phyloP scores from a whole-genome alignment of 148 eudicot genomes.

The Amaranthus cruentus region DNA sequence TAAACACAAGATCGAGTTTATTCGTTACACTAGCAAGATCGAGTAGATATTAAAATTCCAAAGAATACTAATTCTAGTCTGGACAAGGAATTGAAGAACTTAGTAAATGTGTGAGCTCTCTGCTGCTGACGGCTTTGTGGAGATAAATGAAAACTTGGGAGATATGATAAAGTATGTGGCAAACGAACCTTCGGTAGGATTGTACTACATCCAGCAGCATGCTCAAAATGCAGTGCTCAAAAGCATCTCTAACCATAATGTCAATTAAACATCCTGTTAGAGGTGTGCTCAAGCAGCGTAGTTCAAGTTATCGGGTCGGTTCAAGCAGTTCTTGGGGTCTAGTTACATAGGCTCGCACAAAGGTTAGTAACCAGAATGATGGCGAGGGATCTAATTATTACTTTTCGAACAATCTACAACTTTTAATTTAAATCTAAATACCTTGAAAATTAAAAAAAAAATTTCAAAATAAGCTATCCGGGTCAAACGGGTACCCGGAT shows the following conservation, averaged over 20 bases:
- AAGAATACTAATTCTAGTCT: not conserved
- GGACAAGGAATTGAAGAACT: slow-evolving; percentile 7
- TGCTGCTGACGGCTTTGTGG: slow-evolving; percentile 78
- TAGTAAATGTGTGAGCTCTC: slow-evolving; percentile 68
- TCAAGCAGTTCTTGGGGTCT: slow-evolving; percentile 59
- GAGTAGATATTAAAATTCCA: no score
- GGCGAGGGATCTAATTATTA: slow-evolving; percentile 37
- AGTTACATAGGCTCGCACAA: slow-evolving; percentile 41
- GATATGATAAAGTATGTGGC: slow-evolving; percentile 84
- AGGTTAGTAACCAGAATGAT: slow-evolving; percentile 20
- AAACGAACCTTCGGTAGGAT: slow-evolving; percentile 93
- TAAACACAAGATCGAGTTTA: no score
- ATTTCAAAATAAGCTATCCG: no score
- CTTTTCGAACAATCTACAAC: slow-evolving; percentile 49
- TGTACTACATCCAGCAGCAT: slow-evolving; percentile 87
- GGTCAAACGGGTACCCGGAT: no score
- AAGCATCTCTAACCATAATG: slow-evolving; percentile 45
- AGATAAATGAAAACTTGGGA: slow-evolving; percentile 64
- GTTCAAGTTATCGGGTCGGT: slow-evolving; percentile 43
- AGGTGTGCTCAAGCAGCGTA: slow-evolving; percentile 45
- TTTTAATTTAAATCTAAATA: no score
- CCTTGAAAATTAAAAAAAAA: no score
- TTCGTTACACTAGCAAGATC: no score
- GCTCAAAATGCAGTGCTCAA: slow-evolving; percentile 76
- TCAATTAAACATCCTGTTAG: slow-evolving; percentile 54